Evolutionary conservation across 1,284 basidiomycete genomes (phyloP).

Genomic region (Cryptococcus amylolentus): DNA sequence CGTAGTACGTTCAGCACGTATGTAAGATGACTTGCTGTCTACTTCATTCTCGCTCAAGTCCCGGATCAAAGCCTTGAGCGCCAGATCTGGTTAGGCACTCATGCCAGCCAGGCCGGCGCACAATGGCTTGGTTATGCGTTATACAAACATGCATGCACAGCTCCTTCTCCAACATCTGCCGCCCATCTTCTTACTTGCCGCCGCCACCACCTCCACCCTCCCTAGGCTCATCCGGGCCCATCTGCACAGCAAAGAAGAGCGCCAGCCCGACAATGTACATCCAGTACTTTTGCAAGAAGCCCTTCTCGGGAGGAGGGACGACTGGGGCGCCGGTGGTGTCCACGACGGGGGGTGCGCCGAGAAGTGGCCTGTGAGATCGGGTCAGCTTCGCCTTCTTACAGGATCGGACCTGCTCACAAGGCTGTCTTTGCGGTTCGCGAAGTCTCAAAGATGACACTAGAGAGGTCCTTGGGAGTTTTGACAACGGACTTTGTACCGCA

Average conservation of each 20-base stretch:
- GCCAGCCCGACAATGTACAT: conserved; percentile 63
- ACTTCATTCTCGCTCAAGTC: not conserved
- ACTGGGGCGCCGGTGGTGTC: conserved; percentile 62
- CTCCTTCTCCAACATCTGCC: not conserved
- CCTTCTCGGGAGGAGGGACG: conserved; percentile 63
- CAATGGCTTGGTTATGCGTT: no score
- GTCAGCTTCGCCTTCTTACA: not conserved
- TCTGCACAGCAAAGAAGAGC: conserved; percentile 50
- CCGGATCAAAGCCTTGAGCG: no score
- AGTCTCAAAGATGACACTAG: not conserved
- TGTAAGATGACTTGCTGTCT: not conserved
- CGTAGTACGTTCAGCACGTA: not conserved
- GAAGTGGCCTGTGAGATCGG: conserved; percentile 56
- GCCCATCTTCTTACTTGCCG: not conserved
- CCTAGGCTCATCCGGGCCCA: conserved; percentile 27
- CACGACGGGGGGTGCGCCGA: conserved; percentile 63
- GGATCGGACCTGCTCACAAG: not conserved
- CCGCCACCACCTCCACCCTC: not conserved
- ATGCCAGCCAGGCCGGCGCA: no score
- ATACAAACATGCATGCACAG: not conserved
- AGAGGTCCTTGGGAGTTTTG: not conserved
- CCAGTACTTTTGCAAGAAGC: conserved; percentile 85
- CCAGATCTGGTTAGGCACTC: no score
- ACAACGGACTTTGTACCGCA: not conserved
- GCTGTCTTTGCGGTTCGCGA: not conserved